phyloP scores from a whole-genome alignment of 2,329 filamentous ascomycete genomes.

The Aspergillus glaucus region DNA sequence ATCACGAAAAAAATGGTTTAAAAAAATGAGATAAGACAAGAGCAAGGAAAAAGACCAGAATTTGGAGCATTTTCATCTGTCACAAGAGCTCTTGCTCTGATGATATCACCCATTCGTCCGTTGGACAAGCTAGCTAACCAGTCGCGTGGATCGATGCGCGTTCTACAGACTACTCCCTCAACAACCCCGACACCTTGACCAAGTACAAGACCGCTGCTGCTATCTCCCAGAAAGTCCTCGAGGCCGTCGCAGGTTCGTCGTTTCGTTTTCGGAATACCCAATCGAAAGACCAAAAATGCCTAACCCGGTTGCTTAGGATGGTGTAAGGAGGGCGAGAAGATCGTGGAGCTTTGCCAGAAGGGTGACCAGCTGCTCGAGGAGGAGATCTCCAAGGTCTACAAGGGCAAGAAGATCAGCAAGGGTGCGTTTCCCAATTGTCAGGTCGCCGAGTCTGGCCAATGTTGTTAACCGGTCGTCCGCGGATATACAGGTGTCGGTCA shows the following conservation, averaged over 20 bases:
- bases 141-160: neutral
- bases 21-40: no score
- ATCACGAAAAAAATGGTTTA: neutral
- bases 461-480: neutral
- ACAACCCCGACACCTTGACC: conserved; percentile 89
- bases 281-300: neutral
- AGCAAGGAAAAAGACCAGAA: no score
- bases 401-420: conserved; percentile 95
- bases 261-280: neutral
- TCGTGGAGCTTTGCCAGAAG: conserved; percentile 88
- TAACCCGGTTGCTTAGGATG: conserved; percentile 41
- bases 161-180: conserved; percentile 71
- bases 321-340: conserved; percentile 80
- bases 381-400: conserved; percentile 92
- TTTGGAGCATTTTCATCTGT: no score
- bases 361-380: conserved; percentile 93
- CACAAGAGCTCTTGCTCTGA: neutral
- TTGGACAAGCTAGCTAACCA: conserved; percentile 9
- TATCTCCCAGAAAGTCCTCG: conserved; percentile 93
- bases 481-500: conserved; percentile 68
- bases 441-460: neutral
- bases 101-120: neutral
- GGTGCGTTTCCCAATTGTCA: conserved; percentile 47
- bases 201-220: conserved; percentile 97
- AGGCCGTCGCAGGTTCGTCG: conserved; percentile 61